These are phyloP conservation scores for Xenoacremonium recifei DNA, from an alignment of 2,329 filamentous ascomycete species.

Conservation along the genomic window DNA sequence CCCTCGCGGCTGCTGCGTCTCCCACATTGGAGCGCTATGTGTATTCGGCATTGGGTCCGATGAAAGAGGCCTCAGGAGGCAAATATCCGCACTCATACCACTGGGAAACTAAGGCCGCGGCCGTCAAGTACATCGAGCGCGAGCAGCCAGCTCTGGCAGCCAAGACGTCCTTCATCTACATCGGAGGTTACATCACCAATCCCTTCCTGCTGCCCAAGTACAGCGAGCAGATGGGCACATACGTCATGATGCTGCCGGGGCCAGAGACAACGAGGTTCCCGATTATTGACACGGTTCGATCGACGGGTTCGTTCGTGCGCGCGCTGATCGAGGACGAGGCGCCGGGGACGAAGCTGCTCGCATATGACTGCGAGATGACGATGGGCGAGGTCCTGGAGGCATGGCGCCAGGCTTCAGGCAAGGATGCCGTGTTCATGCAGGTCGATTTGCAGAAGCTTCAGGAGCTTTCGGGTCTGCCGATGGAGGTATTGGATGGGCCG, in stretches of 20 bases:
- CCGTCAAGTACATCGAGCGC: slow-evolving; percentile 42
- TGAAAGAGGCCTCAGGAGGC: slow-evolving; percentile 41
- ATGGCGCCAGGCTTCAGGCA: slow-evolving; percentile 37
- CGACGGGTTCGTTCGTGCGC: slow-evolving; percentile 43
- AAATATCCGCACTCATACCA: slow-evolving; percentile 44
- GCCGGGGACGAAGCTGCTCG: slow-evolving; percentile 40
- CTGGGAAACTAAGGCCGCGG: slow-evolving; percentile 49
- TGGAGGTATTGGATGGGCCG: slow-evolving; percentile 37
- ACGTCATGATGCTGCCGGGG: slow-evolving; percentile 29
- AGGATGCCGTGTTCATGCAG: slow-evolving; percentile 30
- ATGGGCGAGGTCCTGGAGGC: slow-evolving; percentile 30
- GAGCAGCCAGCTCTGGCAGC: slow-evolving; percentile 38
- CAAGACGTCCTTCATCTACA: slow-evolving; percentile 35
- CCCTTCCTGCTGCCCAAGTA: slow-evolving; percentile 20
- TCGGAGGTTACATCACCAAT: slow-evolving; percentile 21
- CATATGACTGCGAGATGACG: slow-evolving; percentile 40
- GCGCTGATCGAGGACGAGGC: slow-evolving; percentile 40
- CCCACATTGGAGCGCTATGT: slow-evolving; percentile 43
- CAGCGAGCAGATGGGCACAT: slow-evolving; percentile 27
- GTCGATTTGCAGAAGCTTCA: slow-evolving; percentile 33
- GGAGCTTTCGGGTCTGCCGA: slow-evolving; percentile 29
- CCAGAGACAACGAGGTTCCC: slow-evolving; percentile 29
- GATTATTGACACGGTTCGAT: slow-evolving; percentile 36
- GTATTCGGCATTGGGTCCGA: slow-evolving; percentile 49
- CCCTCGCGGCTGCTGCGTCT: slow-evolving; percentile 44